Percentiles rank a stretch among this genome's conserved stretches.
These are phyloP conservation scores for Paramecium caudatum DNA, from an alignment of 73 alveolate species.

Conservation along the genomic window DNA sequence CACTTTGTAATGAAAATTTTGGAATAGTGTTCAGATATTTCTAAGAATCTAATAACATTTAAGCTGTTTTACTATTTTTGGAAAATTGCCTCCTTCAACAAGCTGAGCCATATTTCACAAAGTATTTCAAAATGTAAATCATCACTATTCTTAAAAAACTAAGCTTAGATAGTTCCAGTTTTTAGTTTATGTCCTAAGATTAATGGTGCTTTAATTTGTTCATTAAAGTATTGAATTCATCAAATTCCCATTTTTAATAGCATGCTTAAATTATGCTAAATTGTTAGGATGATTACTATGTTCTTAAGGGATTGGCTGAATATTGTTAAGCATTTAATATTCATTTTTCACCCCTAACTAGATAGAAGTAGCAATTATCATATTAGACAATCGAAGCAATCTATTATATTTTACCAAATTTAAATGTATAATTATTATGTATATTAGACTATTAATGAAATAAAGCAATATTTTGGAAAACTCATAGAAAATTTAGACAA, in stretches of 20 bases:
- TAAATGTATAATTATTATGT: too few species aligned
- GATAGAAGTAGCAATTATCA: not conserved
- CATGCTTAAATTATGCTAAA: not conserved
- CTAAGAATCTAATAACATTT: slow-evolving; percentile 12
- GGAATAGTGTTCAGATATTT: slow-evolving; percentile 7
- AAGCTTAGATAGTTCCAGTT: slow-evolving; percentile 7
- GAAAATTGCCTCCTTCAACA: not conserved
- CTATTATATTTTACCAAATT: not conserved
- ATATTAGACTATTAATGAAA: not conserved
- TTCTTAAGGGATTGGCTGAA: not conserved
- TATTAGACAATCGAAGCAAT: not conserved
- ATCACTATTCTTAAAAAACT: not conserved
- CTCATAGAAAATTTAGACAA: slow-evolving; percentile 1
- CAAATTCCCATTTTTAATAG: not conserved
- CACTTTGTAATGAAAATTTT: not conserved
- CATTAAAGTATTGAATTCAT: not conserved
- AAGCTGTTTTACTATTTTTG: not conserved
- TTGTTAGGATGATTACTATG: not conserved
- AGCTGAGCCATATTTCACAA: not conserved
- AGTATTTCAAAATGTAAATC: not conserved
- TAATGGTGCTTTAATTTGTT: slow-evolving; percentile 7
- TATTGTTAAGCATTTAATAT: not conserved
- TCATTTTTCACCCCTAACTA: not conserved
- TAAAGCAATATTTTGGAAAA: not conserved
- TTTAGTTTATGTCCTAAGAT: not conserved